Evolutionary conservation across 2,329 filamentous ascomycete genomes (phyloP).

Genomic region (Magnaporthiopsis rhizophila): DNA sequence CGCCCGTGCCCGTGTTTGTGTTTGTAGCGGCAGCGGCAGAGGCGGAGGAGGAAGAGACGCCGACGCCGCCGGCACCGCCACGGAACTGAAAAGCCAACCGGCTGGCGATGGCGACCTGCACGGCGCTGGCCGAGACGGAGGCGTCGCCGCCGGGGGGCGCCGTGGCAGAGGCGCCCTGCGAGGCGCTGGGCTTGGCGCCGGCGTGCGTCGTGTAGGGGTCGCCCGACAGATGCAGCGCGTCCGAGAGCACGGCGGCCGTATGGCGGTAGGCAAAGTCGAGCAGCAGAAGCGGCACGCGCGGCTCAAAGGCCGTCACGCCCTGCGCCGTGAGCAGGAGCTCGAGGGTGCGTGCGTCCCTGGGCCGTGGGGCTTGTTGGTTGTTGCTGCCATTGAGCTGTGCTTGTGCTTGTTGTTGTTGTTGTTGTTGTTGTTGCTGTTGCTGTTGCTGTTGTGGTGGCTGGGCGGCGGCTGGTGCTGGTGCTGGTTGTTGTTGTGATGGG

Average conservation of each 20-base stretch:
- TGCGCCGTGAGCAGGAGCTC: conserved; percentile 73
- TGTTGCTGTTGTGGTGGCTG: conserved; percentile 9
- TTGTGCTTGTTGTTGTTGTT: conserved; percentile 19
- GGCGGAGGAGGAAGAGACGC: not conserved
- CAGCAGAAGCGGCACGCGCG: conserved; percentile 72
- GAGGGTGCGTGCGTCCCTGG: conserved; percentile 71
- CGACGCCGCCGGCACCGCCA: conserved; percentile 29
- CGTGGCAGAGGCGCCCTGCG: conserved; percentile 39
- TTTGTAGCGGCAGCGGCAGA: no score
- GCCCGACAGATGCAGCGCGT: conserved; percentile 60
- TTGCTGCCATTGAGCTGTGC: conserved; percentile 8
- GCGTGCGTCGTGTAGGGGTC: conserved; percentile 59
- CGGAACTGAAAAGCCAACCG: conserved; percentile 63
- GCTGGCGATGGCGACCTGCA: conserved; percentile 65
- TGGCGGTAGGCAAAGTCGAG: conserved; percentile 84
- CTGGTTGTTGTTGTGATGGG: not conserved
- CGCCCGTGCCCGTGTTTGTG: no score
- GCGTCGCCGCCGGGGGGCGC: conserved; percentile 42
- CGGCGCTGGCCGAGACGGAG: conserved; percentile 55
- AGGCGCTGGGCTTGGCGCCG: conserved; percentile 41
- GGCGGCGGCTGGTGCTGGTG: not conserved
- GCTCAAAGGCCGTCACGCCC: conserved; percentile 72
- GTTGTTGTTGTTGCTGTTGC: conserved; percentile 12
- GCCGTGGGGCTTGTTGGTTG: conserved; percentile 43
- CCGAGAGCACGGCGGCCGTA: conserved; percentile 62